Percentiles rank a stretch among this genome's conserved stretches.
Conservation (phyloP, 2,329 filamentous ascomycete species). For the Aspergillus arachidicola region DNA sequence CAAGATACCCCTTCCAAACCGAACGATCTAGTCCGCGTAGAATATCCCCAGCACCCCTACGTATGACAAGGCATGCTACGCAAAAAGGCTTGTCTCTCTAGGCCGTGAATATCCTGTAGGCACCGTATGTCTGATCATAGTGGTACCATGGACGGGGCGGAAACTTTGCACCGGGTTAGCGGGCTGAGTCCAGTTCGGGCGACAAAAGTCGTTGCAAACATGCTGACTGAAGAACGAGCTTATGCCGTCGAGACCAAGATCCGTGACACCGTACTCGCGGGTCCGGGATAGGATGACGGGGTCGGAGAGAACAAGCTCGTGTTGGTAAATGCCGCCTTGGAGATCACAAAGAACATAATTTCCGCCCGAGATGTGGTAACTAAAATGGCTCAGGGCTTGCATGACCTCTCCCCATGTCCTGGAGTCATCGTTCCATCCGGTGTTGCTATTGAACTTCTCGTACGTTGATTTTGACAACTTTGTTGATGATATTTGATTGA, state of each 20-base stretch:
- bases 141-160: background rate
- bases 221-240: background rate
- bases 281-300: background rate
- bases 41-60: too few relatives aligned
- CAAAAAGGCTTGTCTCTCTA: background rate
- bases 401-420: background rate
- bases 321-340: background rate
- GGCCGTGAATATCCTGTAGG: background rate
- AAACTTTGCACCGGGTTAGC: background rate
- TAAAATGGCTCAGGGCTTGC: background rate
- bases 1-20: background rate
- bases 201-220: background rate
- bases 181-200: background rate
- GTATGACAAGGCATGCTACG: background rate
- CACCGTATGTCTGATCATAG: background rate
- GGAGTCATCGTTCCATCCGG: background rate
- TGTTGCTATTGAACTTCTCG: background rate
- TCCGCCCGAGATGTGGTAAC: background rate
- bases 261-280: background rate
- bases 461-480: background rate
- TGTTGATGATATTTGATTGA: background rate
- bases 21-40: background rate
- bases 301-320: background rate
- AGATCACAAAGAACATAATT: background rate
- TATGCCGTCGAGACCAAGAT: background rate